These are phyloP conservation scores for Russula virescens DNA, from an alignment of 768 basidiomycete species.

Conservation along the genomic window DNA sequence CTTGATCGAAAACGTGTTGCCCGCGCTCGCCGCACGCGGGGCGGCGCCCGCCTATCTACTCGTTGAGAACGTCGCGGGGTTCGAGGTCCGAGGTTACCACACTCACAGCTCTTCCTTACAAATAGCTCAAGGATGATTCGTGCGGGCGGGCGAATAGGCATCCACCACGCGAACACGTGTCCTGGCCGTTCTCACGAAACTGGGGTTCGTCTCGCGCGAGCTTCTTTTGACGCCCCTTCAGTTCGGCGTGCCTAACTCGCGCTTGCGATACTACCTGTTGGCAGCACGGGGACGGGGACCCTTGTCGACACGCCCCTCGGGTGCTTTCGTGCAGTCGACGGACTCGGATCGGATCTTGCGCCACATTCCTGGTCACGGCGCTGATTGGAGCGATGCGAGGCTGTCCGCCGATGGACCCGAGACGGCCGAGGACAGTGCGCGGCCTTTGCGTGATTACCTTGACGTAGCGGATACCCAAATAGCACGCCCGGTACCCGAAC, in stretches of 20 bases:
- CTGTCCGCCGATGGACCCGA: constrained; percentile 14
- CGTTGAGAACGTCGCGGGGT: constrained; percentile 79
- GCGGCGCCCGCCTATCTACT: constrained; percentile 55
- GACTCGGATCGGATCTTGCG: constrained; percentile 36
- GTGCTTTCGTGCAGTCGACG: constrained; percentile 19
- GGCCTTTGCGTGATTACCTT: constrained; percentile 37
- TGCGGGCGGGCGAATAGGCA: constrained; percentile 35
- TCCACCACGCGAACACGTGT: constrained; percentile 58
- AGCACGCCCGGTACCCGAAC: constrained; percentile 45
- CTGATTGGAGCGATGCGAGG: constrained; percentile 33
- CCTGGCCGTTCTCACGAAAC: constrained; percentile 43
- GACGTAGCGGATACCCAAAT: constrained; percentile 30
- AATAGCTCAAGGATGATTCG: background rate
- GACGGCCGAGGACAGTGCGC: constrained; percentile 7
- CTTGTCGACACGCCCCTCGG: constrained; percentile 30
- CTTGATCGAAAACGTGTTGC: constrained; percentile 57
- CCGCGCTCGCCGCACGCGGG: constrained; percentile 42
- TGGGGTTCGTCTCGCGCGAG: constrained; percentile 56
- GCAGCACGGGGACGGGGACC: constrained; percentile 50
- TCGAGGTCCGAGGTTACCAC: constrained; percentile 47
- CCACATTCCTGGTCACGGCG: constrained; percentile 46
- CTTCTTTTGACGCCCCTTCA: constrained; percentile 70
- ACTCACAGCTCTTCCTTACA: background rate
- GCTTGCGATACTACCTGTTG: constrained; percentile 73
- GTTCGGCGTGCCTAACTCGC: constrained; percentile 77